These are phyloP conservation scores for Neonothopanus nambi DNA, from an alignment of 1,284 basidiomycete genomes.

Conservation along the genomic window DNA sequence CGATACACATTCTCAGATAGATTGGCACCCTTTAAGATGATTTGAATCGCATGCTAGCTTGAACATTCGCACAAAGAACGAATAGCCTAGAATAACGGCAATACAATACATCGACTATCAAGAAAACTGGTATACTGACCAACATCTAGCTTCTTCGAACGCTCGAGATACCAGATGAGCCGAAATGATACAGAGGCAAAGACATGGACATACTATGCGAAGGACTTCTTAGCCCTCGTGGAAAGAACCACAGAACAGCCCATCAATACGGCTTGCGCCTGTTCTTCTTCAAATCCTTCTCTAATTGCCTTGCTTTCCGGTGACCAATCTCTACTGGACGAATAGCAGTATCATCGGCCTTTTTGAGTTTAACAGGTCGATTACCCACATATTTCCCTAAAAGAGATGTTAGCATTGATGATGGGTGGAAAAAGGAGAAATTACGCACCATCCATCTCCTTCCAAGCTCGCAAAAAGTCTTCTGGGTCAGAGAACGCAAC, in stretches of 20 bases:
- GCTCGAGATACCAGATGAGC: constrained; percentile 1
- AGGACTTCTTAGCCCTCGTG: not conserved
- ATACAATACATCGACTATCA: too few species aligned
- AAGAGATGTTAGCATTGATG: constrained; percentile 1
- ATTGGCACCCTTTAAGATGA: too few species aligned
- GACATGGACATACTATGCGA: constrained; percentile 2
- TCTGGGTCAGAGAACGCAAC: constrained; percentile 98
- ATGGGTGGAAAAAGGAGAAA: constrained; percentile 6
- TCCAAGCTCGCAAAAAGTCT: constrained; percentile 98
- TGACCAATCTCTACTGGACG: constrained; percentile 93
- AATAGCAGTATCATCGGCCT: constrained; percentile 81
- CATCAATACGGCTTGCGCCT: constrained; percentile 70
- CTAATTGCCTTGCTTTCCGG: constrained; percentile 81
- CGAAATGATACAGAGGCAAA: not conserved
- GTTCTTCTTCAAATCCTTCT: constrained; percentile 82
- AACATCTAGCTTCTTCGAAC: too few species aligned
- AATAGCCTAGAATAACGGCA: too few species aligned
- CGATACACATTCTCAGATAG: too few species aligned
- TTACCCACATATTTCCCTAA: constrained; percentile 96
- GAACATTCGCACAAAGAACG: not conserved
- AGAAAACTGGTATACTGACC: too few species aligned
- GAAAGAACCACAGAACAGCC: not conserved
- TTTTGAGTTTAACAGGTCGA: constrained; percentile 88
- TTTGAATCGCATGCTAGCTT: too few species aligned
- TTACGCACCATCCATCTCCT: constrained; percentile 94